Evolutionary conservation across 768 basidiomycete genomes (phyloP), one percentile per base, ranked within the genome.

Genomic region (Tricholoma furcatifolium): DNA sequence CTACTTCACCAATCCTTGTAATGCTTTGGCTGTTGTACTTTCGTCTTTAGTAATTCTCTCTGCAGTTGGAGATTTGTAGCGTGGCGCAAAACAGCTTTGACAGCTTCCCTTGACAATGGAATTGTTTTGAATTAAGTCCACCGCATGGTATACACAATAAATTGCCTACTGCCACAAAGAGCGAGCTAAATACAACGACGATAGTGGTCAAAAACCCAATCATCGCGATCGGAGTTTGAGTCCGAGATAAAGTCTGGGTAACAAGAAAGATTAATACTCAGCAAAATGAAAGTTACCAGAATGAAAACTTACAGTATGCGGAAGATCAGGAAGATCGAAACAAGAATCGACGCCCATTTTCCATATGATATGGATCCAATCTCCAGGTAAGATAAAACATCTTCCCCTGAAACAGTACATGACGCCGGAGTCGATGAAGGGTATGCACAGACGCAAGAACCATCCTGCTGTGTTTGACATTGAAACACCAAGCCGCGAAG

Each of bases 391-490:
- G 69, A 46, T 15, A 82, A 64, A 1, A 84, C 74, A 55, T 84
- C 81, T 5, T 71, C 68, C 4, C 82, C 82, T 0, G 75, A 69
- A 2, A 83, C 67, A 0, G 75, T 78, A 55, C 81, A 82, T 5
- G 65, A 63, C 3, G 62, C 65, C 0, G 73, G 68, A 10, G 74
- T 70, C 2, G 78, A 76, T 11, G 75, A 74, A 10, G 81, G 75
- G 60, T 79, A 82, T 3, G 78, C 75, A 53, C 82, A 84, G 7
- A 61, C 56, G 53, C 79, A 81, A 6, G 61, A 47, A 3, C 68
- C 73, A 38, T 74, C 63, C 7, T 62, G 53, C 6, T 65, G 44
- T 1, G 64, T 73, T 6, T 64, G 47, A 62, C 81, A 83, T 2
- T 55, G 59, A 62, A 83, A 78, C 5, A 58, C 65, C 7, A 81